Conservation (phyloP, 2,329 filamentous ascomycete genomes). For the Beauveria sp. region DNA sequence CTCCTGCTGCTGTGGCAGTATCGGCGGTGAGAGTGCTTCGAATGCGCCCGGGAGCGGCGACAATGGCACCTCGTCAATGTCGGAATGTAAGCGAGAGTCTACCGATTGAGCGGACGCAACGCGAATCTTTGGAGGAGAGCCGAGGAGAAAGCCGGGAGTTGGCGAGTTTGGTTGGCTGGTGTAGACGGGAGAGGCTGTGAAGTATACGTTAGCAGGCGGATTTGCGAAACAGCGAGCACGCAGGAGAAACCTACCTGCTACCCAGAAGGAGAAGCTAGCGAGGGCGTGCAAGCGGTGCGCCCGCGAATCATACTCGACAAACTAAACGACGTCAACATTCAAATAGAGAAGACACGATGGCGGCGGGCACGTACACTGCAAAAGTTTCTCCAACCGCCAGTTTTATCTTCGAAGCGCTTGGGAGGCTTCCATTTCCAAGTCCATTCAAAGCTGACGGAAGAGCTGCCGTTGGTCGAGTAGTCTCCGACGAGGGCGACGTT, state of each 20-base stretch:
- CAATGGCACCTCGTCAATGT: slow-evolving; percentile 50
- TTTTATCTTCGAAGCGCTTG: slow-evolving; percentile 69
- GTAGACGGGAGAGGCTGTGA: slow-evolving; percentile 35
- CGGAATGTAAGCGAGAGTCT: slow-evolving; percentile 74
- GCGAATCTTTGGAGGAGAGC: slow-evolving; percentile 67
- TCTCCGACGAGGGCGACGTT: slow-evolving; percentile 96
- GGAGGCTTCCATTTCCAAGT: slow-evolving; percentile 96
- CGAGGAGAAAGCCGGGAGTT: slow-evolving; percentile 65
- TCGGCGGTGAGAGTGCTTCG: slow-evolving; percentile 26
- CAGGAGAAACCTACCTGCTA: slow-evolving; percentile 57
- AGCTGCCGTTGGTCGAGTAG: slow-evolving; percentile 73
- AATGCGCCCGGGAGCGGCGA: slow-evolving; percentile 39
- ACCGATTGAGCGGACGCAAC: slow-evolving; percentile 83
- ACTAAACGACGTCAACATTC: slow-evolving; percentile 42
- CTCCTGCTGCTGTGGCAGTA: slow-evolving; percentile 28
- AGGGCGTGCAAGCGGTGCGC: slow-evolving; percentile 83
- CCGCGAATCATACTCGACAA: slow-evolving; percentile 93
- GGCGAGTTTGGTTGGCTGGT: slow-evolving; percentile 56
- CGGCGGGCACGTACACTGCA: slow-evolving; percentile 60
- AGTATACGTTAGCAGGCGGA: slow-evolving; percentile 10
- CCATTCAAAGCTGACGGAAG: slow-evolving; percentile 87
- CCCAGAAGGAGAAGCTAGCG: slow-evolving; percentile 92
- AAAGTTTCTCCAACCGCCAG: slow-evolving; percentile 89
- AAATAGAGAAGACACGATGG: neutral
- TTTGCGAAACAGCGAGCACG: neutral